phyloP scores from a whole-genome alignment of 2,329 filamentous ascomycete species.

The Colletotrichum tamarilloi region DNA sequence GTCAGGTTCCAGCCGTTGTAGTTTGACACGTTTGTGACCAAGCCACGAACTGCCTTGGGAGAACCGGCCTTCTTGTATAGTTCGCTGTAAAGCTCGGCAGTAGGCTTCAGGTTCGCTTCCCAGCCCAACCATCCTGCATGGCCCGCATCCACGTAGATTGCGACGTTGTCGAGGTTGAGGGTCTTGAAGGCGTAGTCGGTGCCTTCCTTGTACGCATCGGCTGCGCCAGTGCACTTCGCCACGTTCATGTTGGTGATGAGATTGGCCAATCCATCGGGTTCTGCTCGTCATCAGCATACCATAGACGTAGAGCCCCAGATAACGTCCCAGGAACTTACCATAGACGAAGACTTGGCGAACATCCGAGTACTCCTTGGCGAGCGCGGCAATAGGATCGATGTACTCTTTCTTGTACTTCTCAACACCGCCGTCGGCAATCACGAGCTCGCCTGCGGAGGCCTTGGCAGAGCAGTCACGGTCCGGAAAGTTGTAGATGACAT shows the following conservation, averaged over 20 bases:
- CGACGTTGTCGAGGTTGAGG: constrained; percentile 49
- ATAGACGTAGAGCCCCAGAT: no score
- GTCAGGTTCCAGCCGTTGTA: constrained; percentile 43
- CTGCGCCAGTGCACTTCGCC: constrained; percentile 43
- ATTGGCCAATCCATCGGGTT: not conserved
- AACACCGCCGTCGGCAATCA: constrained; percentile 43
- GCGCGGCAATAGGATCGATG: constrained; percentile 43
- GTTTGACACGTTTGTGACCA: constrained; percentile 50
- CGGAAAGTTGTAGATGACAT: constrained; percentile 52
- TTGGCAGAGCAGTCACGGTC: constrained; percentile 51
- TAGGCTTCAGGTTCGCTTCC: constrained; percentile 42
- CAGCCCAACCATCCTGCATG: constrained; percentile 53
- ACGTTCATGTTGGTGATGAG: constrained; percentile 41
- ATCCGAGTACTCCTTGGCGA: constrained; percentile 34
- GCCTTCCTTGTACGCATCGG: constrained; percentile 43
- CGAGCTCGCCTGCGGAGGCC: constrained; percentile 49
- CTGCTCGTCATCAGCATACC: not conserved
- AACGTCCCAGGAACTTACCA: constrained; percentile 28
- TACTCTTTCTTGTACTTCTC: constrained; percentile 46
- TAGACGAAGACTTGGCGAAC: constrained; percentile 32
- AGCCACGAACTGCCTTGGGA: constrained; percentile 47
- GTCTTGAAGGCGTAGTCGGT: constrained; percentile 47
- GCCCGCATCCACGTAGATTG: constrained; percentile 51
- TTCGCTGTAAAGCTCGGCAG: constrained; percentile 42
- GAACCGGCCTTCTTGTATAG: constrained; percentile 47